Base-by-base conservation (phyloP, 1,139 yeast species). In the Arxiozyma slooffiae region DNA sequence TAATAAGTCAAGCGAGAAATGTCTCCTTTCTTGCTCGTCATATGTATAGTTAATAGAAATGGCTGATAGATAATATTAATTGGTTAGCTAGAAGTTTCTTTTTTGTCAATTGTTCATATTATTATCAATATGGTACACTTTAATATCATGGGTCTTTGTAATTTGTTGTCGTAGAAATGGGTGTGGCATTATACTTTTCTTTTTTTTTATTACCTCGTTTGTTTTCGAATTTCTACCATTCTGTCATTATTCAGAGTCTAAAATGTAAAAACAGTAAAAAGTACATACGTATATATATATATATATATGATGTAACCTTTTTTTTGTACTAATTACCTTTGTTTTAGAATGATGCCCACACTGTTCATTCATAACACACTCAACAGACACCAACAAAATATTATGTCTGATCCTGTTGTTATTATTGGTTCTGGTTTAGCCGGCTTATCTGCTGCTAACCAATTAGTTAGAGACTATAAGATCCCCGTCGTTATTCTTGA, bases 361-460 rank as follows among this genome's bases (percentile, higher is more conserved):
- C 14, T 30, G n/a, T 30, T 4, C 3, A 9, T 7, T 30, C 36
- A 14, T 30, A 11, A 8, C 11, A 30, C 22, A 17, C 17, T 3
- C 17, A 16, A 41, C 2, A 9, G 11, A 40, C 36, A 17, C 9
- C 46, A 36, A 22, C 34, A 7, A 37, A 16, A 22, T 7, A 18
- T 16, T 4, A 45, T 45, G 48, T 45, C 48, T 30, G 17, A 8
- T n/a, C 71, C 73, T 6, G 71, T 84, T 17, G 78, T 85, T 20
- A 74, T 85, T 37, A 85, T 85, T 30, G 95, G 95, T 1, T 84
- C 90, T 2, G 95, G 95, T 0, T 71, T 85, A 46, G 88, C 95
- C 3, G 95, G 95, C 1, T 71, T 85, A 34, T 75, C 85, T n/a
- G 82, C 90, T 2, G 84, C 88, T 0, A 85, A 81, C 61, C 83